A percentile compares a stretch with the other conserved stretches of the same genome.
Evolutionary conservation across 176 grass and related monocot genomes (phyloP).

Genomic region (Juncus effusus): DNA sequence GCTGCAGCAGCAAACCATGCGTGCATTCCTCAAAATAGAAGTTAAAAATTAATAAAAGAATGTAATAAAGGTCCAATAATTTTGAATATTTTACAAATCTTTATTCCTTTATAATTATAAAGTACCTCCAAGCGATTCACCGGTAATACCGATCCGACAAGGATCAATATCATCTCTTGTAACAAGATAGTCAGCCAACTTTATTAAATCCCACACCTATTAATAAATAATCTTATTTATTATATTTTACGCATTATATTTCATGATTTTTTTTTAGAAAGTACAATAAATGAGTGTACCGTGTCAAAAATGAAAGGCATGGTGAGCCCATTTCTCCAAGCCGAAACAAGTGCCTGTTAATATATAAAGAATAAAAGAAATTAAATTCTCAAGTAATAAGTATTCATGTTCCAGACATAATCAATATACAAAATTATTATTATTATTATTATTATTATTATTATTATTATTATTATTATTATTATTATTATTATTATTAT

Average conservation of each 20-base stretch:
- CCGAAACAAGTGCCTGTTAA: constrained; percentile 63
- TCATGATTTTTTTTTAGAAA: background rate
- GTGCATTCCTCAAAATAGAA: constrained; percentile 72
- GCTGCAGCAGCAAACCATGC: constrained; percentile 84
- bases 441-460: no score
- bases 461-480: no score
- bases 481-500: no score
- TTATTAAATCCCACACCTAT: constrained; percentile 96
- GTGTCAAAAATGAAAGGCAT: constrained; percentile 99
- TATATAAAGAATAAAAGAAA: background rate
- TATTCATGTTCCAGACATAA: no score
- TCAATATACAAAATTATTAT: constrained; percentile 20
- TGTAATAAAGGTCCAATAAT: constrained; percentile 13
- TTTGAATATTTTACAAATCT: background rate
- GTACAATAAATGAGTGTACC: constrained; percentile 44
- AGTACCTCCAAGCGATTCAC: constrained; percentile 95
- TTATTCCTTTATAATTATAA: background rate
- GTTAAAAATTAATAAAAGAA: constrained; percentile 21
- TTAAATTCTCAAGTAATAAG: background rate
- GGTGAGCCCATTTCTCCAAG: constrained; percentile 70
- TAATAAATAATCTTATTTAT: background rate
- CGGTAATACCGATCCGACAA: constrained; percentile 73
- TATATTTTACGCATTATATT: background rate
- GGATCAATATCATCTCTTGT: constrained; percentile 69
- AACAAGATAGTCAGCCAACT: constrained; percentile 73